These are phyloP conservation scores for Crotalaria pallida DNA, from an alignment of 306 rosid genomes.

Conservation along the genomic window DNA sequence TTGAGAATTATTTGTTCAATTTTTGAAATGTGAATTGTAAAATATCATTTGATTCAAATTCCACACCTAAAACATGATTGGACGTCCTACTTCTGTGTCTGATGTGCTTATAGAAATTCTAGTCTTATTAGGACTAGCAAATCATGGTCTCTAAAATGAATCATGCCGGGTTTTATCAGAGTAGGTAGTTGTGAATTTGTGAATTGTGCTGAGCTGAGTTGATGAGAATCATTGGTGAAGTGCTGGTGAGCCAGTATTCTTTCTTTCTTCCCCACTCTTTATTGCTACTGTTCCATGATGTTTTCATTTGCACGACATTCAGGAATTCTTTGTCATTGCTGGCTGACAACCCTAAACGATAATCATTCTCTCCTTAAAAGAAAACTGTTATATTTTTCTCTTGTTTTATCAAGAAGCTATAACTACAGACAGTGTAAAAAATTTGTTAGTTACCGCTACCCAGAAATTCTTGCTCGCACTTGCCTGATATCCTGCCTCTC, in stretches of 20 bases:
- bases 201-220: background rate
- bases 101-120: background rate
- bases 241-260: background rate
- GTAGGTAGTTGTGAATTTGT: background rate
- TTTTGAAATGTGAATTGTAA: too few relatives aligned
- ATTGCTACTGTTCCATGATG: background rate
- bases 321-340: background rate
- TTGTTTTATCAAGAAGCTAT: background rate
- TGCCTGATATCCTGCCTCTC: background rate
- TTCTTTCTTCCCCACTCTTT: background rate
- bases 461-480: background rate
- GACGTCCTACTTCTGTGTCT: background rate
- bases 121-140: background rate
- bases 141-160: background rate
- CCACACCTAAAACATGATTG: too few relatives aligned
- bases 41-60: too few relatives aligned
- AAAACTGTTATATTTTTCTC: background rate
- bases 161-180: background rate
- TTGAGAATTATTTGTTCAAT: too few relatives aligned
- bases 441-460: background rate
- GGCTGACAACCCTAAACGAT: background rate
- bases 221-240: background rate
- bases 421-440: background rate
- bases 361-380: background rate
- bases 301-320: background rate